phyloP scores from a whole-genome alignment of 148 eudicot species.

The Rhododendron kiyosumense region DNA sequence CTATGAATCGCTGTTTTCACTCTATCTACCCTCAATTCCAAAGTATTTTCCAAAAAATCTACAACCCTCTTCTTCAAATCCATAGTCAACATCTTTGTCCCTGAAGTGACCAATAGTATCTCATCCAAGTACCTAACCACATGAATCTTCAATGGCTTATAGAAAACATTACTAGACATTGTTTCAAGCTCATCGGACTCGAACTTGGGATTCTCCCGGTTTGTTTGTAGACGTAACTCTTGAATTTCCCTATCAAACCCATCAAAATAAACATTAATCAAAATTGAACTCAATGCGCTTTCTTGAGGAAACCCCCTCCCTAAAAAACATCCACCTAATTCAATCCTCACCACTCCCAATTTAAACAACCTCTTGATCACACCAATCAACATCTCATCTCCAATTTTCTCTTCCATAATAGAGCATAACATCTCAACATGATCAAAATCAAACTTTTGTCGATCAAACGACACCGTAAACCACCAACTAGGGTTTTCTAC shows the following conservation, averaged over 20 bases:
- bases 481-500: slow-evolving; percentile 84
- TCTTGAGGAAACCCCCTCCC: slow-evolving; percentile 92
- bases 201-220: slow-evolving; percentile 40
- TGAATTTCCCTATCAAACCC: slow-evolving; percentile 72
- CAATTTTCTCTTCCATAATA: slow-evolving; percentile 44
- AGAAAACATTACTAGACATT: slow-evolving; percentile 20
- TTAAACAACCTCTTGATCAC: slow-evolving; percentile 62
- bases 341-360: slow-evolving; percentile 42
- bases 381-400: slow-evolving; percentile 47
- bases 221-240: slow-evolving; percentile 46
- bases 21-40: slow-evolving; percentile 67
- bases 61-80: slow-evolving; percentile 63
- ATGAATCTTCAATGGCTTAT: slow-evolving; percentile 72
- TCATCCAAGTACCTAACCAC: slow-evolving; percentile 88
- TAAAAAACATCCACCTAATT: slow-evolving; percentile 50
- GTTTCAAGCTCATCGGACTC: slow-evolving; percentile 32
- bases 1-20: slow-evolving; percentile 64
- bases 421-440: slow-evolving; percentile 54
- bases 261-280: slow-evolving; percentile 67
- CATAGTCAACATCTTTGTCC: slow-evolving; percentile 59
- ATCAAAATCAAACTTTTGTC: slow-evolving; percentile 29
- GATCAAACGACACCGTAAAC: slow-evolving; percentile 58
- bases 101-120: slow-evolving; percentile 67
- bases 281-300: slow-evolving; percentile 63
- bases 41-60: slow-evolving; percentile 45